Percentiles rank a stretch among this genome's conserved stretches.
These are phyloP conservation scores for Trichoderma virens DNA, from an alignment of 495 filamentous ascomycete genomes.

Conservation along the genomic window DNA sequence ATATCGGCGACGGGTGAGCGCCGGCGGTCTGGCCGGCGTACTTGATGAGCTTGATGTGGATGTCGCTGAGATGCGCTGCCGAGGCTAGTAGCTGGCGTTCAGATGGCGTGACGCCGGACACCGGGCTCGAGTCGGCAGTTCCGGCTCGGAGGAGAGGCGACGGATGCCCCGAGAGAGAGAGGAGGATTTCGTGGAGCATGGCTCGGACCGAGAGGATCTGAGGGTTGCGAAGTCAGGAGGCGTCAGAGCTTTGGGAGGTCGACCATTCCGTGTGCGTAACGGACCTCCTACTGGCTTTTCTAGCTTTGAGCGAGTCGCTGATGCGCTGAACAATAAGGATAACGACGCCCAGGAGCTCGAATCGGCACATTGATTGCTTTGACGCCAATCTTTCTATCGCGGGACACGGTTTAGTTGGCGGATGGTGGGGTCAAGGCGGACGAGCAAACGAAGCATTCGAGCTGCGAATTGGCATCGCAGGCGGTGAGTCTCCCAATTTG, in stretches of 20 bases:
- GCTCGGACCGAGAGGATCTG: conserved; percentile 16
- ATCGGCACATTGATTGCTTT: conserved; percentile 33
- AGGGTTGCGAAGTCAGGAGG: conserved; percentile 12
- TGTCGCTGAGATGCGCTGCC: conserved; percentile 63
- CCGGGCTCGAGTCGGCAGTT: conserved; percentile 26
- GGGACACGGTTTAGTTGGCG: background rate
- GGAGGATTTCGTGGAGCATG: conserved; percentile 97
- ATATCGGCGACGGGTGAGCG: conserved; percentile 67
- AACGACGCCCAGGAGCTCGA: conserved; percentile 40
- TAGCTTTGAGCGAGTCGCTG: conserved; percentile 15
- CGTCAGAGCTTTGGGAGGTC: conserved; percentile 1
- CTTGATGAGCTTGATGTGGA: conserved; percentile 61
- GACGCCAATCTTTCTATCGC: background rate
- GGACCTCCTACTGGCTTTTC: conserved; percentile 4
- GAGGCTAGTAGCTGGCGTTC: conserved; percentile 75
- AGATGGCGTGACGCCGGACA: conserved; percentile 55
- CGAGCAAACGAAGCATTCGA: background rate
- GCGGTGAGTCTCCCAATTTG: background rate
- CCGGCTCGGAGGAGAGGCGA: conserved; percentile 67
- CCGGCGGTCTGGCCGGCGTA: conserved; percentile 57
- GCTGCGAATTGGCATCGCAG: background rate
- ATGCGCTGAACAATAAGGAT: conserved; percentile 39
- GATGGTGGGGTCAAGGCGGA: conserved; percentile 1
- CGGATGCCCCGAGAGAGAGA: conserved; percentile 87
- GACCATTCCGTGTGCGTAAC: background rate